Evolutionary conservation across 2,329 filamentous ascomycete genomes (phyloP).

Genomic region (Verticillium longisporum): DNA sequence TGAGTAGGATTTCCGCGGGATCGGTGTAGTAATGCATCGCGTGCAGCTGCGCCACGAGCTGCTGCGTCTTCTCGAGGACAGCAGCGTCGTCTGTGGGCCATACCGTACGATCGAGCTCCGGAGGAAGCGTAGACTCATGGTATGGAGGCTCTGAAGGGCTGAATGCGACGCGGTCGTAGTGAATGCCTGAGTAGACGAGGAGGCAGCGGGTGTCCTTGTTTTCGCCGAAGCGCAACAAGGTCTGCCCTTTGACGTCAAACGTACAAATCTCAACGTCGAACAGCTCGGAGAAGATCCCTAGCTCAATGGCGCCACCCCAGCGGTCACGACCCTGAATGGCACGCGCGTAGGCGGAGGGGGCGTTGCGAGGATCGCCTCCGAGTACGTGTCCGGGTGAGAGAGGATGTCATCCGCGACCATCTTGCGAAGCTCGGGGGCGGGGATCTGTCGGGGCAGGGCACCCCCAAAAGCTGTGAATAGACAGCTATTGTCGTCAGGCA

Average conservation of each 20-base stretch:
- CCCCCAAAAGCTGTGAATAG: constrained; percentile 86
- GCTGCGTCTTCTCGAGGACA: constrained; percentile 61
- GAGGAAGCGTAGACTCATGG: constrained; percentile 49
- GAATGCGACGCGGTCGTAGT: constrained; percentile 86
- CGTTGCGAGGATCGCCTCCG: constrained; percentile 67
- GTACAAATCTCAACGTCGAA: constrained; percentile 83
- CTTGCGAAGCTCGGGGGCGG: constrained; percentile 56
- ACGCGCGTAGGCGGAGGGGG: constrained; percentile 66
- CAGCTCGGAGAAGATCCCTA: constrained; percentile 75
- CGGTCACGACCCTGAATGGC: constrained; percentile 75
- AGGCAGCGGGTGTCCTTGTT: constrained; percentile 63
- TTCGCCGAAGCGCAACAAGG: constrained; percentile 64
- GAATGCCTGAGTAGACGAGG: constrained; percentile 84
- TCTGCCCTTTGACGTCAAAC: constrained; percentile 58
- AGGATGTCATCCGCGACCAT: constrained; percentile 77
- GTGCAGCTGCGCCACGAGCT: constrained; percentile 58
- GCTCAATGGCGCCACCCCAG: constrained; percentile 90
- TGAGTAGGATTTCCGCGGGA: constrained; percentile 70
- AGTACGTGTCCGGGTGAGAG: constrained; percentile 64
- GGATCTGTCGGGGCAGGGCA: constrained; percentile 56
- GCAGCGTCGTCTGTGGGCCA: constrained; percentile 53
- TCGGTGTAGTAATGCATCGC: constrained; percentile 83
- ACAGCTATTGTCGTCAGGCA: constrained; percentile 95
- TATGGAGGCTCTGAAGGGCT: constrained; percentile 53
- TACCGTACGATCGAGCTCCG: constrained; percentile 65